Base-by-base conservation (phyloP, 306 rosid species). In the Fragaria ananassa region DNA sequence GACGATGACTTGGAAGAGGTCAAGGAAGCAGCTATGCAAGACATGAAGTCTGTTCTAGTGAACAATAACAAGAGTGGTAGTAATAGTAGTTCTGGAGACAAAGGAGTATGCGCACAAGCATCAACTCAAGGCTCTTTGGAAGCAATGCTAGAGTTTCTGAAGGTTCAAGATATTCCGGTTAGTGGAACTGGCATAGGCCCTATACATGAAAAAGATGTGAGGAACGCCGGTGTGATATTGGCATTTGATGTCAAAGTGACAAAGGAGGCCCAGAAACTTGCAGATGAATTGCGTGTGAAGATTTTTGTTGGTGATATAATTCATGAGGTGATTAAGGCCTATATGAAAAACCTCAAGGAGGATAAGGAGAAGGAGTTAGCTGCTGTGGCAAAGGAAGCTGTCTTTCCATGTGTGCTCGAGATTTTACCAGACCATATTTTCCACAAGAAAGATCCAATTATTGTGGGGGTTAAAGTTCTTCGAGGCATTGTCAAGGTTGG, bases 221-320 rank as follows among this genome's bases (percentile, higher is more conserved):
- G 87, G 96, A 95, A 95, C 84, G 97, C 97, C 76, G 84, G 96
- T 61, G 90, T 85, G 82, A 90, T 95, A 70, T 83, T 95, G 91
- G 99, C 99, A 50, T 95, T 95, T 84, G 96, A 92, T 84, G 97
- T 95, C 86, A 95, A 95, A 92, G 97, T 95, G 74, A 92, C 95
- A 34, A 90, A 89, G 44, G 99, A 92, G 81, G 97, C 97, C 34
- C 87, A 88, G 76, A 96, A 95, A 41, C 92, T 95, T 74, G 91
- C 98, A 62, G 93, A 89, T 29, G 91, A 89, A 47, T 73, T 87
- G 84, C 90, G 99, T 19, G 97, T 95, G 61, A 90, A 84, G 77
- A 88, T 90, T 34, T 92, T 92, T 72, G 83, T 82, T 45, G 97
- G 97, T 19, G 97, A 95, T 87, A 92, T 92, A 80, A 95, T 95